Evolutionary conservation across 2,329 filamentous ascomycete genomes (phyloP).

Genomic region (Phaeophleospora eucalypticola): DNA sequence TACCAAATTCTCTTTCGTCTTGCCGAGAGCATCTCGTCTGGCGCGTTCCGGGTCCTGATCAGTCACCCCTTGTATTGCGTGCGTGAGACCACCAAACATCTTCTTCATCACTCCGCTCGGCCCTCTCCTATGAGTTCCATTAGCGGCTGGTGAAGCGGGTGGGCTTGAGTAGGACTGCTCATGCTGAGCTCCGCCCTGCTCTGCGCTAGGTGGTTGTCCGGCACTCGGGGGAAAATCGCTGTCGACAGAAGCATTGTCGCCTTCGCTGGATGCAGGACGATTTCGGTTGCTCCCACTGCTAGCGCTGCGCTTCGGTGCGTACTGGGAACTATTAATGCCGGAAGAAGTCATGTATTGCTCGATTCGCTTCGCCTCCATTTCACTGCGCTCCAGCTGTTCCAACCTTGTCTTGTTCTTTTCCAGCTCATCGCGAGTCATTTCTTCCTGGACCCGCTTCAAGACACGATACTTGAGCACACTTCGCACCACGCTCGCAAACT

Average conservation of each 20-base stretch:
- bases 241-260: slow-evolving; percentile 87
- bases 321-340: slow-evolving; percentile 50
- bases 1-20: slow-evolving; percentile 81
- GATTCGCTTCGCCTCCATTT: slow-evolving; percentile 86
- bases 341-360: slow-evolving; percentile 84
- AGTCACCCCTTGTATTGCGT: slow-evolving; percentile 92
- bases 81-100: slow-evolving; percentile 90
- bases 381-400: slow-evolving; percentile 87
- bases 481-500: slow-evolving; percentile 92
- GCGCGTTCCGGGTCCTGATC: slow-evolving; percentile 94
- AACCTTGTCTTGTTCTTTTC: slow-evolving; percentile 78
- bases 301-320: slow-evolving; percentile 62
- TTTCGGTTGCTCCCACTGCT: slow-evolving; percentile 37
- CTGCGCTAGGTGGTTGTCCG: slow-evolving; percentile 56
- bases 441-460: slow-evolving; percentile 91
- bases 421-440: slow-evolving; percentile 92
- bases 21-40: slow-evolving; percentile 86
- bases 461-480: slow-evolving; percentile 85
- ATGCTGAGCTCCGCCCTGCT: slow-evolving; percentile 62
- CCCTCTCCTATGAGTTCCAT: slow-evolving; percentile 65
- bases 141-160: slow-evolving; percentile 24
- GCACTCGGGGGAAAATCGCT: slow-evolving; percentile 88
- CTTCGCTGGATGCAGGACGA: slow-evolving; percentile 36
- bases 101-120: slow-evolving; percentile 84
- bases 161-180: slow-evolving; percentile 21